Percentiles rank a stretch among this genome's conserved stretches.
Evolutionary conservation across 2,329 filamentous ascomycete genomes (phyloP).

Genomic region (Celoporthe dispersa): DNA sequence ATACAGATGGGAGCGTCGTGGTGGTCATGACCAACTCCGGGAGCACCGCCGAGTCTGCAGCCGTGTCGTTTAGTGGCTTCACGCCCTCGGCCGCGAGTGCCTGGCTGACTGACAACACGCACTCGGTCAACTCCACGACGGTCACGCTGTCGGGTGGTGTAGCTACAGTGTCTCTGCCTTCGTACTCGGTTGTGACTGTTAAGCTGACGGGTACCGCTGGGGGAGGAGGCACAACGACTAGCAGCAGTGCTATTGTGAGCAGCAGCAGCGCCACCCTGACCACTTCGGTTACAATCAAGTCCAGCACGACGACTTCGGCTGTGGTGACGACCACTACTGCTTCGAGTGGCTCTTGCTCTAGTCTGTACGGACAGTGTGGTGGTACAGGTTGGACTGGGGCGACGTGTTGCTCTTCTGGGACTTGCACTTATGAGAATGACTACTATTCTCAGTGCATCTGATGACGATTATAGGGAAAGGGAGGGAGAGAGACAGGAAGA

Average conservation of each 20-base stretch:
- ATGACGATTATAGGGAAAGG: no score
- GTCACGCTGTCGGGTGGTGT: conserved; percentile 30
- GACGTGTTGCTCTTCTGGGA: conserved; percentile 46
- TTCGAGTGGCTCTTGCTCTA: conserved; percentile 14
- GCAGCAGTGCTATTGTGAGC: background rate
- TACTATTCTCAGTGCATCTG: conserved; percentile 37
- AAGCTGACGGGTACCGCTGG: conserved; percentile 29
- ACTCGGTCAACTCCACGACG: conserved; percentile 33
- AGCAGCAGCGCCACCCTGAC: background rate
- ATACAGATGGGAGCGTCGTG: conserved; percentile 40
- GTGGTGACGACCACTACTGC: conserved; percentile 11
- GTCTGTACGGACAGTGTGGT: conserved; percentile 26
- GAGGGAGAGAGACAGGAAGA: background rate
- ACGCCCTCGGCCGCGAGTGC: conserved; percentile 36
- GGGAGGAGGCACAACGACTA: conserved; percentile 12
- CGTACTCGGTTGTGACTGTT: conserved; percentile 34
- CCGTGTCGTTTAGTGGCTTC: conserved; percentile 38
- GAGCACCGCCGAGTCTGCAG: conserved; percentile 35
- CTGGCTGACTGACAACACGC: conserved; percentile 44
- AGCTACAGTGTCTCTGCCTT: conserved; percentile 34
- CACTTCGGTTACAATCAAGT: background rate
- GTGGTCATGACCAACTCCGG: conserved; percentile 39
- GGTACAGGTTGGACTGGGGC: conserved; percentile 32
- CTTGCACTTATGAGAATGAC: conserved; percentile 47
- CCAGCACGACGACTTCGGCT: conserved; percentile 3